Evolutionary conservation across 2,329 filamentous ascomycete species (phyloP).

Genomic region (Sarocladium kiliense): DNA sequence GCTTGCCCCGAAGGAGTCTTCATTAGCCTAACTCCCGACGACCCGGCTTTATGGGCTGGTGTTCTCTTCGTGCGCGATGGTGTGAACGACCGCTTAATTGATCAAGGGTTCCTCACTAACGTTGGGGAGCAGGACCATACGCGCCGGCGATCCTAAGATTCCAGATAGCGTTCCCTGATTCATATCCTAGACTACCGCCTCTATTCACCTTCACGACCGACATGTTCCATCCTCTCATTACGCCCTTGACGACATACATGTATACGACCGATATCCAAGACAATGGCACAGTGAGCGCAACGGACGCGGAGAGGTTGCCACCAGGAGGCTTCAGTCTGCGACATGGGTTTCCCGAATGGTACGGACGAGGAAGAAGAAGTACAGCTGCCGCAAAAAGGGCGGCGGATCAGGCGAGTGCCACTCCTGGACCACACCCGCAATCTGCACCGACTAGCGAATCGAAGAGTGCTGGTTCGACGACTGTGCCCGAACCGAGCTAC

Average conservation of each 20-base stretch:
- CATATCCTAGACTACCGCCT: slow-evolving; percentile 75
- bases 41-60: slow-evolving; percentile 81
- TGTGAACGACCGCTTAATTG: slow-evolving; percentile 35
- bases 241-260: slow-evolving; percentile 89
- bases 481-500: slow-evolving; percentile 28
- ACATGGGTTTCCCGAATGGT: slow-evolving; percentile 90
- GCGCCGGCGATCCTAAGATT: slow-evolving; percentile 82
- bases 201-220: slow-evolving; percentile 86
- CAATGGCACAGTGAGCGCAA: slow-evolving; percentile 73
- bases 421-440: not conserved
- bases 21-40: slow-evolving; percentile 74
- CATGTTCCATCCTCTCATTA: slow-evolving; percentile 90
- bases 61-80: slow-evolving; percentile 88
- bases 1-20: slow-evolving; percentile 83
- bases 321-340: slow-evolving; percentile 87
- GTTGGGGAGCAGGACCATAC: slow-evolving; percentile 66
- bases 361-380: slow-evolving; percentile 52
- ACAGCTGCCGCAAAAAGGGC: slow-evolving; percentile 14
- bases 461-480: slow-evolving; percentile 16
- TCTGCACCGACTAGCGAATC: slow-evolving; percentile 5
- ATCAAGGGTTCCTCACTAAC: too few species aligned
- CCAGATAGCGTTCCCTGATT: slow-evolving; percentile 78
- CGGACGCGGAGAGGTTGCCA: slow-evolving; percentile 75
- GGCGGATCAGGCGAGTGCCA: slow-evolving; percentile 6
- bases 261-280: slow-evolving; percentile 77